phyloP scores from a whole-genome alignment of 2,329 filamentous ascomycete genomes.

The Calonectria pseudoturangicola region DNA sequence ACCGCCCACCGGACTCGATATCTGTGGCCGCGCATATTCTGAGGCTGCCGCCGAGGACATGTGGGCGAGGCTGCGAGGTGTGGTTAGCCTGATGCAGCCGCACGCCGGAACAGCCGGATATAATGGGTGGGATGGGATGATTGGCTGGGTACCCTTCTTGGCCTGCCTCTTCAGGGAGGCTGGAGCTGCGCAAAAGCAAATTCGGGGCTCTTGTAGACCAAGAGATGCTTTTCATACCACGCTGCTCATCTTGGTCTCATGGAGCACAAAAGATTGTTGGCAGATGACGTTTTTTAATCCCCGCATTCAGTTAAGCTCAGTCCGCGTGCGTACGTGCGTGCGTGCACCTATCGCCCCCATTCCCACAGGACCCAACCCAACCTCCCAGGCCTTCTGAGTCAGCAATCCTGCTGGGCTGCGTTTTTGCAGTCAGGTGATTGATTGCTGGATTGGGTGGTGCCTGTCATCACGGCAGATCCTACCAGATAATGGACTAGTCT shows the following conservation, averaged over 20 bases:
- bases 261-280: not conserved
- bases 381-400: not conserved
- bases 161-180: constrained; percentile 10
- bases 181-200: constrained; percentile 2
- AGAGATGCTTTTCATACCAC: not conserved
- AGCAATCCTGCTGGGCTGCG: not conserved
- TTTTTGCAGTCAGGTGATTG: constrained; percentile 11
- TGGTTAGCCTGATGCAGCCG: constrained; percentile 6
- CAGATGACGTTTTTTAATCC: constrained; percentile 20
- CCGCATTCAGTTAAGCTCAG: constrained; percentile 24
- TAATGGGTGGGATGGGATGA: constrained; percentile 19
- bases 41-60: constrained; percentile 13
- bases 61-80: constrained; percentile 20
- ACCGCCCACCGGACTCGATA: not conserved
- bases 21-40: constrained; percentile 3
- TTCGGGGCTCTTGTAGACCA: not conserved
- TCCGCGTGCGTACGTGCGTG: constrained; percentile 23
- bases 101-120: constrained; percentile 27
- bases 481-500: constrained; percentile 2
- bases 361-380: constrained; percentile 5
- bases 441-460: not conserved
- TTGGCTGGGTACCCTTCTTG: constrained; percentile 18
- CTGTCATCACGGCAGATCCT: constrained; percentile 1
- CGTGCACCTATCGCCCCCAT: constrained; percentile 3
- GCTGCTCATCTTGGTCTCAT: constrained; percentile 9